These are phyloP conservation scores for Aspergillus cavernicola DNA, from an alignment of 495 filamentous ascomycete species.

Conservation along the genomic window DNA sequence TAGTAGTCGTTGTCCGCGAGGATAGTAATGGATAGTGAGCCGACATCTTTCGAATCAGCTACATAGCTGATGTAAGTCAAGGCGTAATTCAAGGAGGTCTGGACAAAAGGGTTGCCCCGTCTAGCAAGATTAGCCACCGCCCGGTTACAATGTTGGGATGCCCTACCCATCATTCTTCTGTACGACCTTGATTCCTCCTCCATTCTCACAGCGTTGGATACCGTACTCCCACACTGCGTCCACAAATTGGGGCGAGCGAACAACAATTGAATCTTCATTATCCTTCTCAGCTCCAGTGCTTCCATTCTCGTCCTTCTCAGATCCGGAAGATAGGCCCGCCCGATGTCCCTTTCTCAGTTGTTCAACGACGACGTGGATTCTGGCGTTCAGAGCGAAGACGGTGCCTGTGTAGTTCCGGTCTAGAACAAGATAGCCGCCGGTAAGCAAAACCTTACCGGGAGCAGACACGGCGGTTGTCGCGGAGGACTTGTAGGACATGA, in stretches of 20 bases:
- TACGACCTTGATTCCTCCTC: slow-evolving; percentile 72
- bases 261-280: slow-evolving; percentile 59
- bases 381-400: slow-evolving; percentile 90
- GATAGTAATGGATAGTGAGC: slow-evolving; percentile 74
- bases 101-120: slow-evolving; percentile 75
- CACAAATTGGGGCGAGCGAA: slow-evolving; percentile 86
- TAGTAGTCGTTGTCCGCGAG: slow-evolving; percentile 96
- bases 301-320: slow-evolving; percentile 15
- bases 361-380: slow-evolving; percentile 82
- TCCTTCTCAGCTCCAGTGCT: slow-evolving; percentile 24
- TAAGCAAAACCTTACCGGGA: slow-evolving; percentile 91
- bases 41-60: slow-evolving; percentile 52
- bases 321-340: slow-evolving; percentile 19
- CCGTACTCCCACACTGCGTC: slow-evolving; percentile 84
- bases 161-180: slow-evolving; percentile 73
- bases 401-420: slow-evolving; percentile 84
- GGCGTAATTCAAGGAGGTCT: slow-evolving; percentile 83
- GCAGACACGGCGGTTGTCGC: slow-evolving; percentile 70
- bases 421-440: slow-evolving; percentile 91
- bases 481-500: slow-evolving; percentile 16
- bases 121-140: slow-evolving; percentile 16
- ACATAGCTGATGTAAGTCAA: slow-evolving; percentile 72
- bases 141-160: not conserved
- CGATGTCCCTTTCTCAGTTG: slow-evolving; percentile 39
- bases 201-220: slow-evolving; percentile 60